These are phyloP conservation scores for Chaetomidium leptoderma DNA, from an alignment of 495 filamentous ascomycete species.

Conservation along the genomic window DNA sequence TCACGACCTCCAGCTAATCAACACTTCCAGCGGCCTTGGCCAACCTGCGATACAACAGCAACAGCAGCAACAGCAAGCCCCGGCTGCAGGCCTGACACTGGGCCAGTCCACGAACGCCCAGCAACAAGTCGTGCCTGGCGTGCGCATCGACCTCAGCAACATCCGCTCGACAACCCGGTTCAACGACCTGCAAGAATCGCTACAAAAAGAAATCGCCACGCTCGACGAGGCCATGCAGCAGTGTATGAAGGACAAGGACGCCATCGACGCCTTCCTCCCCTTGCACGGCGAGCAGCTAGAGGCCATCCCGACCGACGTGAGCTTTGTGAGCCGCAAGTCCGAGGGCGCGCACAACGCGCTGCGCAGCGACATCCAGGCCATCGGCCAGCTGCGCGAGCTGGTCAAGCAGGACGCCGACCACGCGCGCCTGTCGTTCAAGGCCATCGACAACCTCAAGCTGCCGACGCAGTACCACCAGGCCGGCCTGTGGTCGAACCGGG, in stretches of 20 bases:
- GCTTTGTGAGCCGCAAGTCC: slow-evolving; percentile 66
- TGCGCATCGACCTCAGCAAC: slow-evolving; percentile 70
- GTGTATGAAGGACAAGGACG: slow-evolving; percentile 57
- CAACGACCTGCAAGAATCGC: slow-evolving; percentile 74
- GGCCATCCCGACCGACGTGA: slow-evolving; percentile 68
- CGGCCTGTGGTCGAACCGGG: slow-evolving; percentile 50
- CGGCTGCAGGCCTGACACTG: slow-evolving; percentile 20
- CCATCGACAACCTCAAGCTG: slow-evolving; percentile 70
- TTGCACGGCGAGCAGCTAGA: slow-evolving; percentile 59
- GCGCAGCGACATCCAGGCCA: slow-evolving; percentile 65
- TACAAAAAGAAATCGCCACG: slow-evolving; percentile 69
- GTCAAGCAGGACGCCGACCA: slow-evolving; percentile 65
- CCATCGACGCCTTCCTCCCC: slow-evolving; percentile 59
- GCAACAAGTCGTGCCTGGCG: slow-evolving; percentile 58
- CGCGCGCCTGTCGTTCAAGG: slow-evolving; percentile 68
- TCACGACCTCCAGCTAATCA: slow-evolving; percentile 14
- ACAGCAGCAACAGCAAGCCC: slow-evolving; percentile 46
- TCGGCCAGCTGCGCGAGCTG: slow-evolving; percentile 59
- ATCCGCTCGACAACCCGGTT: slow-evolving; percentile 83
- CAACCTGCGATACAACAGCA: slow-evolving; percentile 32
- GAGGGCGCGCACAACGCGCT: slow-evolving; percentile 69
- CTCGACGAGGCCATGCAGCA: slow-evolving; percentile 70
- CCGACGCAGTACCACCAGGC: slow-evolving; percentile 67
- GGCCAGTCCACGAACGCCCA: slow-evolving; percentile 45
- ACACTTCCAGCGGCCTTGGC: slow-evolving; percentile 22